These are phyloP conservation scores for Castanea sativa DNA, from an alignment of 306 rosid genomes.

Conservation along the genomic window DNA sequence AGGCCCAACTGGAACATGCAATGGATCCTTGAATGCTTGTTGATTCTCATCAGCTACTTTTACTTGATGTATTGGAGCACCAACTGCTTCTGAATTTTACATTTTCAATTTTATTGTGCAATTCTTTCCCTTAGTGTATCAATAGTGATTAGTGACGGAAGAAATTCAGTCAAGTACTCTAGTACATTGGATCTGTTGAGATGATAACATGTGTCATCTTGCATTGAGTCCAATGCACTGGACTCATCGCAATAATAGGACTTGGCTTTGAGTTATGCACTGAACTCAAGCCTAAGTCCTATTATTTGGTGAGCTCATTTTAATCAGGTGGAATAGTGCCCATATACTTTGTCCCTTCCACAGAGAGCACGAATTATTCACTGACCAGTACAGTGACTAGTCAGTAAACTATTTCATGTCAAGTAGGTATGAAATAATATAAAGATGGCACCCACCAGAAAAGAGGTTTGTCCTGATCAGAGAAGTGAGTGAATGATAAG, in stretches of 20 bases:
- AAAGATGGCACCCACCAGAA: constrained; percentile 13
- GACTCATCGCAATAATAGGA: too few relatives aligned
- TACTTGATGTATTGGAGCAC: neutral
- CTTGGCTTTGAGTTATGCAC: too few relatives aligned
- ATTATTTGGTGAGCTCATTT: neutral
- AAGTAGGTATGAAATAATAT: constrained; percentile 1
- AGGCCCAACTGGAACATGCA: too few relatives aligned
- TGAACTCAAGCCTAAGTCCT: too few relatives aligned
- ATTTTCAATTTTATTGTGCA: neutral
- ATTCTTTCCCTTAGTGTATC: neutral
- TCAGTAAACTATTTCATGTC: neutral
- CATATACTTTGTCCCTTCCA: neutral
- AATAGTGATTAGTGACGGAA: too few relatives aligned
- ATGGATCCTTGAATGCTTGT: too few relatives aligned
- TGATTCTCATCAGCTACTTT: too few relatives aligned
- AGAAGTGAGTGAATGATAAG: neutral
- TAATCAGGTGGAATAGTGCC: neutral
- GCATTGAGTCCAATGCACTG: too few relatives aligned
- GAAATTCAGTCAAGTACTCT: too few relatives aligned
- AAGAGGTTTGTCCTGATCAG: neutral
- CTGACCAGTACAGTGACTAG: neutral
- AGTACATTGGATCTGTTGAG: too few relatives aligned
- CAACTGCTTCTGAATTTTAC: neutral
- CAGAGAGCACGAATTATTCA: neutral
- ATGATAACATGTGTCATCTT: too few relatives aligned